Base-by-base conservation (phyloP, 345 rosid genomes). In the Dovyalis caffra region DNA sequence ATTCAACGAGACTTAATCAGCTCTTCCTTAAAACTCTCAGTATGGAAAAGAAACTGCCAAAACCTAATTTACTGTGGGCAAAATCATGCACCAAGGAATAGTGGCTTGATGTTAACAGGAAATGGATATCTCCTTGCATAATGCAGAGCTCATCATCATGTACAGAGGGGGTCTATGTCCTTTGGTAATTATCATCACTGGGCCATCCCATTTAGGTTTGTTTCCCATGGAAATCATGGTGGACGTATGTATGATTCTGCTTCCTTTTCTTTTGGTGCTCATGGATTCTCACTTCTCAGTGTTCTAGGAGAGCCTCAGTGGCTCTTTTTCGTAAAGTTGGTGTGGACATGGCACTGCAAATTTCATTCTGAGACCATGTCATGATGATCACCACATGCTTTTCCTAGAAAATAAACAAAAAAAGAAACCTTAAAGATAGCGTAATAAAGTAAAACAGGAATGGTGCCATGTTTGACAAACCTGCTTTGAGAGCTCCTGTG, bases 131-230 rank as follows among this genome's bases (percentile, higher is more conserved):
- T 75, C 60, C 65, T 60, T 43, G 67, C 68, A 32, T 35, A 66
- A 68, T 64, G 69, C 28, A 33, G 64, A 61, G 14, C 61, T 69
- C 76, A 80, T 78, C 71, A 58, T 77, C 57, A 75, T 20, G 32
- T 72, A 31, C 4, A 51, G 72, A 67, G 45, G 64, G 70, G 62
- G 33, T 32, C 49, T 33, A 40, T 67, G 71, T 72, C 63, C 57
- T 5, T 3, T 16, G 5, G 60, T 66, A 70, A 72, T 80, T 25
- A 79, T 82, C 72, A 81, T 37, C 31, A 58, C 74, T 76, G 88
- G 92, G 83, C 85, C 87, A 83, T 33, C 70, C 85, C 85, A 78
- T 73, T 71, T 57, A 73, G 68, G 68, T 56, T 71, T 79, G 87
- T 75, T 77, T 78, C 87, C 79, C 72, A 35, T 63, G 29, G 47